Percentiles rank a stretch among this genome's conserved stretches.
These are phyloP conservation scores for Fusarium verticillioides DNA, from an alignment of 2,329 filamentous ascomycete species.

Conservation along the genomic window DNA sequence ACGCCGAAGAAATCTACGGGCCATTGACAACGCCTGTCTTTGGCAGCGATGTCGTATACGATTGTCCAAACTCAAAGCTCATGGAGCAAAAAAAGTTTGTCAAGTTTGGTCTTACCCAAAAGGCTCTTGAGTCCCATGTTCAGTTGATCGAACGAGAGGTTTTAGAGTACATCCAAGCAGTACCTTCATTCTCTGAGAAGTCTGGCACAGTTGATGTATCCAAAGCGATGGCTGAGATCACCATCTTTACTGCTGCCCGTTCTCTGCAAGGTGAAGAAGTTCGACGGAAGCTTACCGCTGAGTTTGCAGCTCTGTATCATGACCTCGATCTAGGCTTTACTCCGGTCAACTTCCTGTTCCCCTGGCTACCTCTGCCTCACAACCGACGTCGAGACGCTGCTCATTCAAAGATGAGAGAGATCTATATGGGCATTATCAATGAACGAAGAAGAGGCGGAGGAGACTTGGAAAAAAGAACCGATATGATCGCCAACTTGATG, in stretches of 20 bases:
- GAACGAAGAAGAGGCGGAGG: slow-evolving; percentile 64
- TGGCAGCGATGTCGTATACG: slow-evolving; percentile 82
- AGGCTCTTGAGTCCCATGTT: slow-evolving; percentile 73
- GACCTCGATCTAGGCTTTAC: slow-evolving; percentile 81
- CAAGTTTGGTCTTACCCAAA: slow-evolving; percentile 75
- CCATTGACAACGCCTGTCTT: slow-evolving; percentile 69
- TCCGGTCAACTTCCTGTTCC: slow-evolving; percentile 85
- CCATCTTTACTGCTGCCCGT: slow-evolving; percentile 82
- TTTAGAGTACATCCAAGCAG: slow-evolving; percentile 68
- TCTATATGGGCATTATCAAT: slow-evolving; percentile 78
- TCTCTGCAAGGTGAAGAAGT: slow-evolving; percentile 82
- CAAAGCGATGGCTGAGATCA: slow-evolving; percentile 78
- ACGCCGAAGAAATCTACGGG: slow-evolving; percentile 65
- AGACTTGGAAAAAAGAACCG: slow-evolving; percentile 56
- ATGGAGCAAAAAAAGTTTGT: slow-evolving; percentile 92
- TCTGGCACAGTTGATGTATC: slow-evolving; percentile 73
- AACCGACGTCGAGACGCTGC: slow-evolving; percentile 79
- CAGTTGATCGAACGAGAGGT: slow-evolving; percentile 77
- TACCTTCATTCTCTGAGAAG: slow-evolving; percentile 66
- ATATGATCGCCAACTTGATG: slow-evolving; percentile 88
- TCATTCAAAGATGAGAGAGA: slow-evolving; percentile 74
- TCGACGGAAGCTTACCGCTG: slow-evolving; percentile 74
- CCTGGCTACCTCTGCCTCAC: slow-evolving; percentile 80
- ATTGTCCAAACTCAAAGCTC: slow-evolving; percentile 84
- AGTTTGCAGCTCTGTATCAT: slow-evolving; percentile 80